A percentile compares a stretch with the other conserved stretches of the same genome.
These are phyloP conservation scores for Dactylella cylindrospora DNA, from an alignment of 2,329 filamentous ascomycete genomes.

Conservation along the genomic window DNA sequence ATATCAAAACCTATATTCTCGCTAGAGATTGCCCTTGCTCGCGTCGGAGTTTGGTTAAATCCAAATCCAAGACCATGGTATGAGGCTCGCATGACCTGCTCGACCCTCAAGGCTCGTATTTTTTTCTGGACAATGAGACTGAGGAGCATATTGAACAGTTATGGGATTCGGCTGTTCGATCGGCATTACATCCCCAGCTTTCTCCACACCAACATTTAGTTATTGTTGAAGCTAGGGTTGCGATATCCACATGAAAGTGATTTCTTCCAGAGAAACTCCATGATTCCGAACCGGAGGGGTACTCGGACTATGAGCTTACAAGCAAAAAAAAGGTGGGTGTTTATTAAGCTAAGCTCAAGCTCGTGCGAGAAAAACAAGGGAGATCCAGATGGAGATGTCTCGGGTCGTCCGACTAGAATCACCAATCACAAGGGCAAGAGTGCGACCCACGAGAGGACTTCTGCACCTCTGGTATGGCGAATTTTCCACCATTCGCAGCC, in stretches of 20 bases:
- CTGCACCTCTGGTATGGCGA: slow-evolving; percentile 8
- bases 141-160: too few relatives aligned
- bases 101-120: too few relatives aligned
- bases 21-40: too few relatives aligned
- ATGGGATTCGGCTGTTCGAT: slow-evolving; percentile 29
- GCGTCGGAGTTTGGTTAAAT: too few relatives aligned
- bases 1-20: too few relatives aligned
- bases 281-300: slow-evolving; percentile 39
- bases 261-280: slow-evolving; percentile 1
- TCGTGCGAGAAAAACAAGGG: slow-evolving; percentile 31
- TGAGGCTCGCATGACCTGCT: too few relatives aligned
- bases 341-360: not conserved
- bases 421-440: slow-evolving; percentile 20
- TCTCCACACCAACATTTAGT: not conserved
- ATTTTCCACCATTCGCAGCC: slow-evolving; percentile 39
- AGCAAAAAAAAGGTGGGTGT: not conserved
- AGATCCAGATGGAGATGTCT: slow-evolving; percentile 17
- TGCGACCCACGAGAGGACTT: slow-evolving; percentile 11
- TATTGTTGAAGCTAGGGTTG: not conserved
- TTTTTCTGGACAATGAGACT: too few relatives aligned
- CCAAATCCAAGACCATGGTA: too few relatives aligned
- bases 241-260: not conserved
- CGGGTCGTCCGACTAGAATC: slow-evolving; percentile 23
- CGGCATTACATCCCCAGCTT: slow-evolving; percentile 6
- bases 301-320: too few relatives aligned